Conservation (phyloP, 2,329 filamentous ascomycete genomes). For the Sporothrix sp. region DNA sequence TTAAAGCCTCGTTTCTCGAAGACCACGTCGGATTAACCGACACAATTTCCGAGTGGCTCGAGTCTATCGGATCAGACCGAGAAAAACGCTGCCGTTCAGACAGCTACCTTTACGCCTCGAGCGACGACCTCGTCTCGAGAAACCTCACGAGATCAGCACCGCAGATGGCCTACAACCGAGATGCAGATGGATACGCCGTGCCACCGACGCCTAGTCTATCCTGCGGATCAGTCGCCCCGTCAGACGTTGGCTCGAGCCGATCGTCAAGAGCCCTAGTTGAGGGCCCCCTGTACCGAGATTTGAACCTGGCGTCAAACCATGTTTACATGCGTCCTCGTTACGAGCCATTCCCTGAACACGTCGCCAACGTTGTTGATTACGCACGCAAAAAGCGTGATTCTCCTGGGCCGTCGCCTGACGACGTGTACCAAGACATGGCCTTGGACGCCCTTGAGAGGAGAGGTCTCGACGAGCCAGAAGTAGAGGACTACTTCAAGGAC, state of each 20-base stretch:
- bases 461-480: neutral
- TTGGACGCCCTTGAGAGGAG: neutral
- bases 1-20: conserved; percentile 16
- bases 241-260: neutral
- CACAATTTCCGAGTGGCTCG: conserved; percentile 16
- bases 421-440: neutral
- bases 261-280: neutral
- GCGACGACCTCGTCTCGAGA: conserved; percentile 19
- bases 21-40: conserved; percentile 6
- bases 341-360: neutral
- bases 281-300: neutral
- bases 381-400: neutral
- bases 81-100: conserved; percentile 22
- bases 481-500: neutral
- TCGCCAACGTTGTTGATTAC: neutral
- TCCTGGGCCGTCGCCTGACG: neutral
- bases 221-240: neutral
- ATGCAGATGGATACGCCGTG: conserved; percentile 15
- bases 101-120: conserved; percentile 19
- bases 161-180: conserved; percentile 14
- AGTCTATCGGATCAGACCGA: conserved; percentile 21
- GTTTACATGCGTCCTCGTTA: neutral
- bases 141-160: conserved; percentile 17
- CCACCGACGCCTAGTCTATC: conserved; percentile 11
- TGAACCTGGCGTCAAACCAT: neutral